Conservation (phyloP, 192 early-diverging fungal species). For the Anaeromyces robustus region DNA sequence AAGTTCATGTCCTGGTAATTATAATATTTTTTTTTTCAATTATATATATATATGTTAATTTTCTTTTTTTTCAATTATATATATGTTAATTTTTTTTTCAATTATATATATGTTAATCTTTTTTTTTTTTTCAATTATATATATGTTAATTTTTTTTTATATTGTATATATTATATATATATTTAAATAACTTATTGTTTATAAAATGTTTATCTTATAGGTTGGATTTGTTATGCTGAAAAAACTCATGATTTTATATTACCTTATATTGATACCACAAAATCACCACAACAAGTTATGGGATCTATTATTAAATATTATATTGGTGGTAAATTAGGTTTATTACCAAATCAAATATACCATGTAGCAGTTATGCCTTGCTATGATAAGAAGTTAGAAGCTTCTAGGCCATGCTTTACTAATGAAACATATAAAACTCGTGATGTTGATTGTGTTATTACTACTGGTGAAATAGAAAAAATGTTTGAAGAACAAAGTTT, state of each 20-base stretch:
- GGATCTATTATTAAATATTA: conserved; percentile 82
- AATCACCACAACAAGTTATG: conserved; percentile 97
- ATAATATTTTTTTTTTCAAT: too few relatives aligned
- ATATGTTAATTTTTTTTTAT: too few relatives aligned
- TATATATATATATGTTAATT: too few relatives aligned
- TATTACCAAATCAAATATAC: conserved; percentile 61
- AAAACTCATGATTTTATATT: conserved; percentile 87
- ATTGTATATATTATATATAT: too few relatives aligned
- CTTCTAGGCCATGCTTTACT: conserved; percentile 83
- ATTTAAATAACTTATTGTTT: too few relatives aligned
- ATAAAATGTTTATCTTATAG: too few relatives aligned
- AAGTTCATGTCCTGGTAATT: conserved; percentile 30
- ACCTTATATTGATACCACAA: conserved; percentile 72
- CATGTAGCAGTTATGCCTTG: conserved; percentile 96
- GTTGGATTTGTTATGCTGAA: conserved; percentile 99
- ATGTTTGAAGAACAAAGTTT: conserved; percentile 56
- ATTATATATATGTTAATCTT: too few relatives aligned
- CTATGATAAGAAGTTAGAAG: conserved; percentile 98
- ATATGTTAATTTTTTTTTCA: too few relatives aligned
- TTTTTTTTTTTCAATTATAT: too few relatives aligned
- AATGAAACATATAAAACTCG: conserved; percentile 60
- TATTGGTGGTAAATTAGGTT: conserved; percentile 43
- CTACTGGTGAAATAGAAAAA: conserved; percentile 81
- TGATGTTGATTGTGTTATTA: conserved; percentile 94
- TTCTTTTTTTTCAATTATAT: too few relatives aligned